Evolutionary conservation across 768 basidiomycete genomes (phyloP).

Genomic region (Trametes cinnabarina): DNA sequence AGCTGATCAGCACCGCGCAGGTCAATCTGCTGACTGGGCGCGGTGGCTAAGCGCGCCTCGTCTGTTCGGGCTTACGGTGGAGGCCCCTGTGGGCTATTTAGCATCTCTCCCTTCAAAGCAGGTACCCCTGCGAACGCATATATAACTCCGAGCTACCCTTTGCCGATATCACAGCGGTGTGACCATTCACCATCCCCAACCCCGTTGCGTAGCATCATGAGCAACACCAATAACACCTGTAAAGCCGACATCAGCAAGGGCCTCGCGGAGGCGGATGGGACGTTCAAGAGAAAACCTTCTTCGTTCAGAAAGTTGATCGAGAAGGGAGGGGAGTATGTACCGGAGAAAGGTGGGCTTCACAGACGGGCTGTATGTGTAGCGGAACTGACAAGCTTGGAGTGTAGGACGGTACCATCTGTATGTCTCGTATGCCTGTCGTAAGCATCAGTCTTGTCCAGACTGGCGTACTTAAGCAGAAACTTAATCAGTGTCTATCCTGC

Average conservation of each 20-base stretch:
- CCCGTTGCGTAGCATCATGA: neutral
- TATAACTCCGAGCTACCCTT: too few species aligned
- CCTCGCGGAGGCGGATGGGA: conserved; percentile 56
- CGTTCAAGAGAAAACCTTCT: conserved; percentile 58
- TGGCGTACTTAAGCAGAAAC: too few species aligned
- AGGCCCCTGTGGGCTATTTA: neutral
- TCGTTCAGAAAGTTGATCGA: conserved; percentile 55
- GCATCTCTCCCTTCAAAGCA: conserved; percentile 1
- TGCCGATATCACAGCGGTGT: too few species aligned
- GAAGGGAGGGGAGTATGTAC: conserved; percentile 58
- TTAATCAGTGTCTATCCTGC: neutral
- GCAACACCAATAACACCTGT: conserved; percentile 27
- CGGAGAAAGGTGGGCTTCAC: conserved; percentile 64
- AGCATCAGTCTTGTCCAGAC: too few species aligned
- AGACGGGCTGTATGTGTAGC: neutral
- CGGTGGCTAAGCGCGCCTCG: neutral
- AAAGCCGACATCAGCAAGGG: conserved; percentile 55
- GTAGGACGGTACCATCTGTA: conserved; percentile 89
- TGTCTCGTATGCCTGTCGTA: conserved; percentile 84
- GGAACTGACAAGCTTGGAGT: neutral
- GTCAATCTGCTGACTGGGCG: too few species aligned
- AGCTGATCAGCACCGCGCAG: too few species aligned
- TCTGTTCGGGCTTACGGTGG: neutral
- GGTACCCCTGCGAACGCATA: neutral
- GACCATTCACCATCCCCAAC: too few species aligned